These are phyloP conservation scores for Dimargaris cristalligena DNA, from an alignment of 192 early-diverging fungal species.

Conservation along the genomic window DNA sequence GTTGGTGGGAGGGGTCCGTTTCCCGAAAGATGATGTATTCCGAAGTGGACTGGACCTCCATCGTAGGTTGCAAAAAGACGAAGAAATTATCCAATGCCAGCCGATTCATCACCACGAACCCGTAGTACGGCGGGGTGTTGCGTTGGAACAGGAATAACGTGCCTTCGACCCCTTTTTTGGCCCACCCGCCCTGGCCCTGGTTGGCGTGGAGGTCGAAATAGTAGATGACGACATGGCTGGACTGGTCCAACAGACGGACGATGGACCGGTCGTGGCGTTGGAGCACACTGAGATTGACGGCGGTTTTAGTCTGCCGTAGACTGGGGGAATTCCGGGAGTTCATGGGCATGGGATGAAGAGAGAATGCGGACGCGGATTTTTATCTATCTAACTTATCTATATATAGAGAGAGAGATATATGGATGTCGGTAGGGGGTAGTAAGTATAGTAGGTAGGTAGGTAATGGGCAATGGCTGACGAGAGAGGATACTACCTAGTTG, in stretches of 20 bases:
- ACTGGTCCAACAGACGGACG: constrained; percentile 60
- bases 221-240: constrained; percentile 79
- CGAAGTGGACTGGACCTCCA: constrained; percentile 62
- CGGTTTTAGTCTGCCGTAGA: background rate
- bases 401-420: too few species aligned
- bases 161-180: constrained; percentile 77
- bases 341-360: too few species aligned
- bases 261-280: constrained; percentile 67
- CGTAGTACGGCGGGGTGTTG: constrained; percentile 43
- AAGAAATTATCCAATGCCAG: constrained; percentile 66
- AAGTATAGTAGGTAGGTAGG: too few species aligned
- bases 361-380: too few species aligned
- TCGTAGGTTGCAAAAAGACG: constrained; percentile 41
- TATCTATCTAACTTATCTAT: too few species aligned
- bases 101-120: constrained; percentile 79
- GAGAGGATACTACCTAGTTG: too few species aligned
- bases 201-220: too few species aligned
- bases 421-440: too few species aligned
- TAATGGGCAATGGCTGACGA: too few species aligned
- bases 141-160: constrained; percentile 78
- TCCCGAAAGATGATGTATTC: constrained; percentile 77
- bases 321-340: background rate
- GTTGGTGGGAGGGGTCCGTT: constrained; percentile 69
- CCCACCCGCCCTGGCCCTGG: constrained; percentile 35
- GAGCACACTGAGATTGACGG: constrained; percentile 60